Evolutionary conservation across 2,329 filamentous ascomycete genomes (phyloP).

Genomic region (Neonectria ditissima): DNA sequence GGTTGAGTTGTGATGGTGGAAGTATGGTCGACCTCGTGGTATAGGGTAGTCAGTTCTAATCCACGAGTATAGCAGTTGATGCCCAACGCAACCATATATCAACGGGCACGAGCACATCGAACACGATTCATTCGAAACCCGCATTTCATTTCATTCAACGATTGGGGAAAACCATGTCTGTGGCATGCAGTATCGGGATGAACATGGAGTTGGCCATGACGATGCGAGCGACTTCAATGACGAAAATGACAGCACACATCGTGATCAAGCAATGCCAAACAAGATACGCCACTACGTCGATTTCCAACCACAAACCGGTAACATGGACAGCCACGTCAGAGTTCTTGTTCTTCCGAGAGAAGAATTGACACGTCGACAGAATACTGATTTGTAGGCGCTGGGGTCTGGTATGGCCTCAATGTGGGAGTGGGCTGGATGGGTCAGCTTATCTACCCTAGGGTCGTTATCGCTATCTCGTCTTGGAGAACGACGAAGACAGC

Average conservation of each 20-base stretch:
- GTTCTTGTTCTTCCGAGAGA: conserved; percentile 4
- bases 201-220: conserved; percentile 5
- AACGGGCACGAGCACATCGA: conserved; percentile 25
- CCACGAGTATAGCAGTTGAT: conserved; percentile 33
- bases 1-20: background rate
- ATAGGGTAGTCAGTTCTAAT: conserved; percentile 25
- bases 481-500: background rate
- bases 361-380: conserved; percentile 18
- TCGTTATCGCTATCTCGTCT: background rate
- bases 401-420: conserved; percentile 24
- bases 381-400: conserved; percentile 9
- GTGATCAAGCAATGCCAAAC: conserved; percentile 13
- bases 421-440: conserved; percentile 2
- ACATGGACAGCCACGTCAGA: conserved; percentile 17
- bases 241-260: conserved; percentile 25
- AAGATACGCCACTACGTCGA: conserved; percentile 8
- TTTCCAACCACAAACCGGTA: conserved; percentile 25
- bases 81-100: conserved; percentile 38
- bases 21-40: background rate
- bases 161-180: conserved; percentile 11
- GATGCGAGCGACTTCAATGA: conserved; percentile 3
- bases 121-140: conserved; percentile 17
- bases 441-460: background rate
- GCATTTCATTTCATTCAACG: background rate
- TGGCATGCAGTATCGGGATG: conserved; percentile 23